Conservation (phyloP, 441 rosid genomes). For the Gossypium trilobum region DNA sequence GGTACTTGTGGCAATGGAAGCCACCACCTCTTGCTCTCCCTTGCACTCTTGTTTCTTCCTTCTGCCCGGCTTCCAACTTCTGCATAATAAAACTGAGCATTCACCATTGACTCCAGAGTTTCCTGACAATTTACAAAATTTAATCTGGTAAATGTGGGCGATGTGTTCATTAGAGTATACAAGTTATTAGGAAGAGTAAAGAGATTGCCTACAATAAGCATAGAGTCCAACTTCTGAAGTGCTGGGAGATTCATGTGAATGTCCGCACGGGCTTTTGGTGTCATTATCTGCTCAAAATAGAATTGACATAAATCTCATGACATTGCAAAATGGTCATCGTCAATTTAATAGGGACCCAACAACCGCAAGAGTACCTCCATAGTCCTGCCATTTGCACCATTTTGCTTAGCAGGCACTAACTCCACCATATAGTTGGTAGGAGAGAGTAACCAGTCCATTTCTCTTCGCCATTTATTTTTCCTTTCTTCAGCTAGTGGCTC, state of each 20-base stretch:
- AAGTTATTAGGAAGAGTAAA: constrained; percentile 14
- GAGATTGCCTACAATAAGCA: constrained; percentile 68
- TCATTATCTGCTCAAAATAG: constrained; percentile 68
- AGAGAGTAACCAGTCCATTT: constrained; percentile 93
- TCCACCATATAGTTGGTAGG: constrained; percentile 90
- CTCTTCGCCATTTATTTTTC: constrained; percentile 72
- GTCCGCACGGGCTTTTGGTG: constrained; percentile 87
- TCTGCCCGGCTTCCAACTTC: constrained; percentile 76
- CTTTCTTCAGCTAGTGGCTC: constrained; percentile 78
- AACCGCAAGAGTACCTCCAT: constrained; percentile 52
- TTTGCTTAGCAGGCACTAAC: constrained; percentile 88
- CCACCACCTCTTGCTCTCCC: constrained; percentile 90
- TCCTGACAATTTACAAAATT: constrained; percentile 42
- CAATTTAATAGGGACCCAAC: constrained; percentile 1
- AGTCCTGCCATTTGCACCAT: constrained; percentile 59
- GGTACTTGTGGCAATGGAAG: constrained; percentile 91
- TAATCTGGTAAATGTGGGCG: not conserved
- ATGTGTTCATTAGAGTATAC: not conserved
- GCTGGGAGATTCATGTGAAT: constrained; percentile 93
- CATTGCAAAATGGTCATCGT: not conserved
- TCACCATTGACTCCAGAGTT: constrained; percentile 72
- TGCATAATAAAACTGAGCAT: constrained; percentile 78
- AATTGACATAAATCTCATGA: constrained; percentile 15
- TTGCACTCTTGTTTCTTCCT: constrained; percentile 58
- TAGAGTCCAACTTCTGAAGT: constrained; percentile 78